Percentiles rank a stretch among this genome's conserved stretches.
Conservation (phyloP, 352 stramenopile genomes). For the Phytophthora sp. region DNA sequence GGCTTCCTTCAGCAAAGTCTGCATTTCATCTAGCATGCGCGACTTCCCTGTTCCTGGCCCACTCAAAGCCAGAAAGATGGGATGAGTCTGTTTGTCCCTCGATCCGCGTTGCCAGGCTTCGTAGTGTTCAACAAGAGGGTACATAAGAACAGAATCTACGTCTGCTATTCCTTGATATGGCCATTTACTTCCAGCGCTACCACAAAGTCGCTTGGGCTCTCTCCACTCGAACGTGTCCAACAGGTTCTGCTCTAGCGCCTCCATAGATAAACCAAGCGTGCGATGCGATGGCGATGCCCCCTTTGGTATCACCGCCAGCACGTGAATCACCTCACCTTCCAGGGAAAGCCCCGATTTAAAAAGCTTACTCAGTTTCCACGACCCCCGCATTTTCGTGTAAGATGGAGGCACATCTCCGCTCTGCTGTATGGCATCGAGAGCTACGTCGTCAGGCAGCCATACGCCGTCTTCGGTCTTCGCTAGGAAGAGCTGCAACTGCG, state of each 20-base stretch:
- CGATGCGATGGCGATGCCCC: too few relatives aligned
- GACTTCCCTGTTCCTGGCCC: constrained; percentile 28
- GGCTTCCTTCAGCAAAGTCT: constrained; percentile 15
- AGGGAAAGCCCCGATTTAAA: too few relatives aligned
- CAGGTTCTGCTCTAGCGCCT: neutral
- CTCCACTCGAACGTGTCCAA: neutral
- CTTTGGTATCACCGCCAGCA: too few relatives aligned
- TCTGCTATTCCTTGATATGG: neutral
- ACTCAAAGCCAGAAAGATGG: constrained; percentile 9
- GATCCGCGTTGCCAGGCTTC: neutral
- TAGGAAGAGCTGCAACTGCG: neutral
- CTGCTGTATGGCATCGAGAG: neutral
- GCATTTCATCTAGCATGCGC: constrained; percentile 34
- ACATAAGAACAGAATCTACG: neutral
- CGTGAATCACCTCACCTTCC: too few relatives aligned
- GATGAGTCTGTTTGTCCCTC: constrained; percentile 15
- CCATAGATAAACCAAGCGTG: neutral
- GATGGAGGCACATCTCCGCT: neutral
- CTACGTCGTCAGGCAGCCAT: neutral
- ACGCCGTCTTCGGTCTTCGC: neutral
- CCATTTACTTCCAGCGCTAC: neutral
- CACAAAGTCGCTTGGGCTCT: neutral
- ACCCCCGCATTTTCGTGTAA: too few relatives aligned
- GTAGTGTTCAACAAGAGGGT: neutral
- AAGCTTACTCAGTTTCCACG: too few relatives aligned